These are phyloP conservation scores for Tolypocladium capitatum DNA, from an alignment of 2,329 filamentous ascomycete genomes.

Conservation along the genomic window DNA sequence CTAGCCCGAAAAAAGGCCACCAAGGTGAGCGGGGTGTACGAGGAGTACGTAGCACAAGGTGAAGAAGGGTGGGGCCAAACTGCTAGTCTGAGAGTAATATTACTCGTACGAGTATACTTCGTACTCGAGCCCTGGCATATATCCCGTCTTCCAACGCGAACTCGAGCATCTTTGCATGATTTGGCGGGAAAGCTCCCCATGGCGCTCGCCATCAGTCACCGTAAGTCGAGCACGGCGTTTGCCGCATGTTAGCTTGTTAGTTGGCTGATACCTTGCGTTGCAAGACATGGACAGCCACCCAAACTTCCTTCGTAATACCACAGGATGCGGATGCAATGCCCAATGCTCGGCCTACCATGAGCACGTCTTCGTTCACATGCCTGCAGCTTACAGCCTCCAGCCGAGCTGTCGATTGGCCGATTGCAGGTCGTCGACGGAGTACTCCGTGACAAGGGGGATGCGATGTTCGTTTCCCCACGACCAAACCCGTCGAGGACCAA, in stretches of 20 bases:
- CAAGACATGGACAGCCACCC: not conserved
- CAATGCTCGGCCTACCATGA: not conserved
- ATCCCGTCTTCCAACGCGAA: not conserved
- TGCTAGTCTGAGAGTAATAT: too few relatives aligned
- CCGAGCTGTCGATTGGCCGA: not conserved
- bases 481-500: not conserved
- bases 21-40: slow-evolving; percentile 13
- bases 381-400: not conserved
- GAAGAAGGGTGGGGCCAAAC: not conserved
- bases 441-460: not conserved
- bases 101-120: too few relatives aligned
- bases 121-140: too few relatives aligned
- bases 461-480: not conserved
- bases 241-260: too few relatives aligned
- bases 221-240: too few relatives aligned
- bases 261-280: not conserved
- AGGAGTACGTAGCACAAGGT: slow-evolving; percentile 1
- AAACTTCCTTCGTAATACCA: not conserved
- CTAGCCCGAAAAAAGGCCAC: slow-evolving; percentile 12
- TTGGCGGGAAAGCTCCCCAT: not conserved
- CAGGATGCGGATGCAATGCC: not conserved
- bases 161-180: too few relatives aligned
- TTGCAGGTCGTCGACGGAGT: not conserved
- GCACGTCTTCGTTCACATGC: not conserved
- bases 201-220: not conserved